phyloP scores from a whole-genome alignment of 192 early-diverging fungal genomes.

The Mortierella antarctica region DNA sequence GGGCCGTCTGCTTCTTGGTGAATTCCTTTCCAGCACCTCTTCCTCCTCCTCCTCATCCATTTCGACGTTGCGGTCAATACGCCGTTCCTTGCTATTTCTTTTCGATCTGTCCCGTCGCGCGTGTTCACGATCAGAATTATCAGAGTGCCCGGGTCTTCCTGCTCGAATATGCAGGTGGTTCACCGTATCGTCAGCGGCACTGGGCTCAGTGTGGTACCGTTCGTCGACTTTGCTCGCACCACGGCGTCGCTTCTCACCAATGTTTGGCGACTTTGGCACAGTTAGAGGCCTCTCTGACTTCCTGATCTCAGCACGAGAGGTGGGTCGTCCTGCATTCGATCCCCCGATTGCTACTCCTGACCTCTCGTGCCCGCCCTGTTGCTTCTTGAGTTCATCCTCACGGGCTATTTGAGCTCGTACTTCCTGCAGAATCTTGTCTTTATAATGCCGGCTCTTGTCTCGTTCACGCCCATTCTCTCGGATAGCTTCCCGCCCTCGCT shows the following conservation, averaged over 20 bases:
- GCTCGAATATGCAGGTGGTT: no score
- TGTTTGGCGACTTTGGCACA: constrained; percentile 13
- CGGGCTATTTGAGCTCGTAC: constrained; percentile 13
- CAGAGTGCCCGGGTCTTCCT: no score
- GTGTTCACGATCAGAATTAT: no score
- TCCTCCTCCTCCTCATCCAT: background rate
- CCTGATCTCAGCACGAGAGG: constrained; percentile 9
- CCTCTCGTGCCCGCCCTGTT: constrained; percentile 1
- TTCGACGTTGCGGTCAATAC: background rate
- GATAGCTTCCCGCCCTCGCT: background rate
- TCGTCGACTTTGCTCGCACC: no score
- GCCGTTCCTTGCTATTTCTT: no score
- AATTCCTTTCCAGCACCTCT: no score
- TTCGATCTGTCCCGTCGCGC: no score
- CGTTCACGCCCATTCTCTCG: constrained; percentile 19
- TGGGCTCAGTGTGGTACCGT: no score
- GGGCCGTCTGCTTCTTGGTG: no score
- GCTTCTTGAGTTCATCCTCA: constrained; percentile 10
- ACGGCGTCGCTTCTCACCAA: constrained; percentile 18
- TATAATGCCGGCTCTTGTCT: constrained; percentile 52
- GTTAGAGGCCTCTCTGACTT: constrained; percentile 17
- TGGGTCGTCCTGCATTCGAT: constrained; percentile 8
- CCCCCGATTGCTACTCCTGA: background rate
- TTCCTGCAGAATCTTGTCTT: constrained; percentile 20
- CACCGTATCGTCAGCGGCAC: no score